phyloP scores from a whole-genome alignment of 2,329 filamentous ascomycete genomes.

The Akanthomyces lecanii region DNA sequence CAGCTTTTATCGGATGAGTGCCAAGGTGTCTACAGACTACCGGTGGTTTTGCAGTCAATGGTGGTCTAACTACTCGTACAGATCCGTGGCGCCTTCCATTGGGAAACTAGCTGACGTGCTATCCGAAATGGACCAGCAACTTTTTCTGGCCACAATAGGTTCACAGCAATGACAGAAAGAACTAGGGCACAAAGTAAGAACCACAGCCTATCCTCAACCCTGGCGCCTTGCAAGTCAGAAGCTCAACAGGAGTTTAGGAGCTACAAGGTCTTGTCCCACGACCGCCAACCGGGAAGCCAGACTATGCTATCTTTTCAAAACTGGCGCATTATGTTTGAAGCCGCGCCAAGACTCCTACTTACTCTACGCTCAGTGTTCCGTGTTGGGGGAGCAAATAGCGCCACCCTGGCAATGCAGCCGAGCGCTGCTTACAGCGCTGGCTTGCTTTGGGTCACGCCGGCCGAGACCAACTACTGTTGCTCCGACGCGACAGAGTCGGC shows the following conservation, averaged over 20 bases:
- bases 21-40: not conserved
- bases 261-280: no score
- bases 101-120: slow-evolving; percentile 1
- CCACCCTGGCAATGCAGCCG: not conserved
- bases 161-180: not conserved
- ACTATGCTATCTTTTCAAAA: not conserved
- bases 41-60: not conserved
- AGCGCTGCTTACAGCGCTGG: not conserved
- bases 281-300: no score
- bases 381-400: not conserved
- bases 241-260: not conserved
- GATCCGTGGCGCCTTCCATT: not conserved
- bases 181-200: not conserved
- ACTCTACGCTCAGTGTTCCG: not conserved
- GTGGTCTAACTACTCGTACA: not conserved
- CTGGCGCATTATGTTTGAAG: not conserved
- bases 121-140: not conserved
- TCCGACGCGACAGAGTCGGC: no score
- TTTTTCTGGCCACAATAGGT: not conserved
- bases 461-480: no score
- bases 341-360: not conserved
- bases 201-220: not conserved
- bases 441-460: not conserved
- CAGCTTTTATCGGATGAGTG: not conserved
- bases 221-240: not conserved